Conservation (phyloP, 306 rosid species). For the Cucurbita argyrosperma region DNA sequence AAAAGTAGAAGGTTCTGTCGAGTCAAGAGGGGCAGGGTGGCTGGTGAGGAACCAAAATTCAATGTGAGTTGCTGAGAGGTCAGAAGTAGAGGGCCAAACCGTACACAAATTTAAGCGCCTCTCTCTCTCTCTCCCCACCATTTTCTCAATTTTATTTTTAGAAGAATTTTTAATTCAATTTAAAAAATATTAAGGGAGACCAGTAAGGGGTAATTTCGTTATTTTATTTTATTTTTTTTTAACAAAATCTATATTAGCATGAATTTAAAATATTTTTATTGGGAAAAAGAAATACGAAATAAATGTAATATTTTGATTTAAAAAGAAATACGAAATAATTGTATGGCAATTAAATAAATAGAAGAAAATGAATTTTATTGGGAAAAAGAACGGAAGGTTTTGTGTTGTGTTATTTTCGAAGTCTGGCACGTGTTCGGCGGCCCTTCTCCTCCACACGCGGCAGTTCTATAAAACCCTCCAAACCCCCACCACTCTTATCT, state of each 20-base stretch:
- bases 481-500: not conserved
- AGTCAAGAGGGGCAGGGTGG: not conserved
- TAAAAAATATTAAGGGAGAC: too few species aligned
- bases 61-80: not conserved
- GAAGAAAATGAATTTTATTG: not conserved
- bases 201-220: too few species aligned
- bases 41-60: not conserved
- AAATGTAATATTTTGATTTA: not conserved
- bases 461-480: conserved; percentile 2
- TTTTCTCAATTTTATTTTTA: too few species aligned
- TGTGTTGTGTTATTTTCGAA: not conserved
- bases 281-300: too few species aligned
- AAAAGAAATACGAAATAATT: not conserved
- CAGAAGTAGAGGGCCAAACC: not conserved
- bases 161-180: too few species aligned
- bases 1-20: not conserved
- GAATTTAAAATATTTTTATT: too few species aligned
- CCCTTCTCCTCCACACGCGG: not conserved
- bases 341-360: not conserved
- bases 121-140: not conserved
- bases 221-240: too few species aligned
- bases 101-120: not conserved
- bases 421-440: not conserved
- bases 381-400: not conserved
- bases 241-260: too few species aligned